Percentiles rank a stretch among this genome's conserved stretches.
Evolutionary conservation across 2,329 filamentous ascomycete species (phyloP).

Genomic region (Aaosphaeria arxii): DNA sequence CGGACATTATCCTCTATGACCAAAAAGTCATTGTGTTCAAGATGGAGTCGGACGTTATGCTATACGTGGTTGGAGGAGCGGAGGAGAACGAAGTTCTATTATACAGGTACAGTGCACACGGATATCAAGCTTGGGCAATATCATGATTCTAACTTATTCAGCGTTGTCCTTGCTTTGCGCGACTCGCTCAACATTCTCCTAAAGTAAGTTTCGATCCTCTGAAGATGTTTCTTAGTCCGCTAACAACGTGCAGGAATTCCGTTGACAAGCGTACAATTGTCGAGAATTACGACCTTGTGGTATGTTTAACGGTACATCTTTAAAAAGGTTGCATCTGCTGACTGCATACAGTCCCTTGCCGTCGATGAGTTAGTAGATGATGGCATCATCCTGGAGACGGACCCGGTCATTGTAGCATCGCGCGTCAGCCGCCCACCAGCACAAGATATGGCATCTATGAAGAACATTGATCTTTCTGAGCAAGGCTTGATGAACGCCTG

Average conservation of each 20-base stretch:
- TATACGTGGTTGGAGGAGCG: conserved; percentile 80
- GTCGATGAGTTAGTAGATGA: conserved; percentile 71
- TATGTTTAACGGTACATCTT: conserved; percentile 12
- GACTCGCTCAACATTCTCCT: conserved; percentile 88
- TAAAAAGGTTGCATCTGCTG: neutral
- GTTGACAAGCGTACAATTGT: conserved; percentile 97
- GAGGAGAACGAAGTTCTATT: conserved; percentile 97
- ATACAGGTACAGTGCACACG: conserved; percentile 56
- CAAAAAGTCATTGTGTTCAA: conserved; percentile 97
- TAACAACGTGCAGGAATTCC: conserved; percentile 64
- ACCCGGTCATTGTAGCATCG: conserved; percentile 89
- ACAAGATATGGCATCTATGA: conserved; percentile 82
- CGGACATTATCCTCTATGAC: conserved; percentile 96
- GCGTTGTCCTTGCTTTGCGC: conserved; percentile 84
- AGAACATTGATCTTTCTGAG: conserved; percentile 92
- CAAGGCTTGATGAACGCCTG: conserved; percentile 92
- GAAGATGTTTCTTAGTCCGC: neutral
- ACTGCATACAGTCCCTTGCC: conserved; percentile 69
- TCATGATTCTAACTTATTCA: conserved; percentile 5
- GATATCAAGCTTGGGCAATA: neutral
- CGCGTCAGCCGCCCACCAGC: conserved; percentile 88
- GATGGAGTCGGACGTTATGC: conserved; percentile 95
- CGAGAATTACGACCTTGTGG: conserved; percentile 95
- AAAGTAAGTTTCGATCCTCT: conserved; percentile 61
- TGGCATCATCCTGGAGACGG: conserved; percentile 94